Base-by-base conservation (phyloP, 768 basidiomycete genomes). In the Phylloporus sp. region DNA sequence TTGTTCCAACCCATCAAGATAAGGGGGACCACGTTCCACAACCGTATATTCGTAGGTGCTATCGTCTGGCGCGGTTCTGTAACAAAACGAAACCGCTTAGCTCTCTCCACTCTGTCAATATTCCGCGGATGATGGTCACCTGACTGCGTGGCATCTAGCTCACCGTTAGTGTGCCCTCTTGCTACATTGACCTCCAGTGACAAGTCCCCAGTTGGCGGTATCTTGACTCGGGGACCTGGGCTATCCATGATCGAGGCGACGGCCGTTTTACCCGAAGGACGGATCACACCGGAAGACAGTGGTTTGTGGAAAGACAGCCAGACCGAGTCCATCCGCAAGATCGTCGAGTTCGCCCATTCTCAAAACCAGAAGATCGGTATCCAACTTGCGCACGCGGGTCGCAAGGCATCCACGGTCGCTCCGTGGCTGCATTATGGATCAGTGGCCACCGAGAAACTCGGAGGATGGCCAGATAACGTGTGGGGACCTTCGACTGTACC, bases 311-410 rank as follows among this genome's bases (percentile, higher is more conserved):
- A 70, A 20, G 84, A 84, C 49, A 68, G 69, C 2, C 85, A 86
- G 31, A 72, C 67, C 52, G 69, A 63, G 14, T 54, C 65, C 2
- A 58, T 77, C 33, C 69, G 72, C 47, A 62, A 74, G 29, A 71
- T 89, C 53, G 76, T 81, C 57, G 77, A 82, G 48, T 86, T 86
- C 44, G 82, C 82, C n/a, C 82, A 86, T 58, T 77, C 80, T 1
- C 82, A 84, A 54, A 76, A 72, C 38, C 79, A 84, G 58, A 80
- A 81, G 39, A 76, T 89, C 18, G 87, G 71, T 9, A 81, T 89
- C 44, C 89, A 90, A 61, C 74, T 90, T 15, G 81, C 76, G 0
- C 87, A 90, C 52, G 83, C 85, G 0, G 87, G 88, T 0, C 72
- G 86, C n/a, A 90, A 89, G 61, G 84, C 78, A 0, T 81, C 79